Evolutionary conservation across 805 yeast genomes (phyloP).

Genomic region (Ogataea degrootiae): DNA sequence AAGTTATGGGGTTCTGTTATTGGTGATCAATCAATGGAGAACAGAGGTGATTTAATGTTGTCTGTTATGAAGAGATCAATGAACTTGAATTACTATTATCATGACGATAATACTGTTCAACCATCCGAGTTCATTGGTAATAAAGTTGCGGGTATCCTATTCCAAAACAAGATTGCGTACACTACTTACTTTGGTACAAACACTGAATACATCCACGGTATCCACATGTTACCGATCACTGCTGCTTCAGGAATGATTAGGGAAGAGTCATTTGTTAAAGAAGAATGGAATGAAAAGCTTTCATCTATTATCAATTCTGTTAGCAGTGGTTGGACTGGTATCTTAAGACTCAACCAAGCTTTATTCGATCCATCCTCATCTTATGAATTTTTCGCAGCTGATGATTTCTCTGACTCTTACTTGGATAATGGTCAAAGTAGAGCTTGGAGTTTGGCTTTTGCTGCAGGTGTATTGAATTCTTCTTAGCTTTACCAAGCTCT

Average conservation of each 20-base stretch:
- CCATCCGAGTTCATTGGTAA: conserved; percentile 54
- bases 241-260: conserved; percentile 62
- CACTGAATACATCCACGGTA: conserved; percentile 72
- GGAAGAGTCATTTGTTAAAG: conserved; percentile 45
- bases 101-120: conserved; percentile 49
- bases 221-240: conserved; percentile 72
- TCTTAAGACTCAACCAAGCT: conserved; percentile 70
- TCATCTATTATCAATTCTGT: conserved; percentile 40
- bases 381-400: conserved; percentile 55
- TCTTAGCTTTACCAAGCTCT: conserved; percentile 22
- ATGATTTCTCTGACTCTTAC: conserved; percentile 24
- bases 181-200: conserved; percentile 73
- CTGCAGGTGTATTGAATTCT: conserved; percentile 42
- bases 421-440: conserved; percentile 83
- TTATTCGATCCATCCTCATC: conserved; percentile 62
- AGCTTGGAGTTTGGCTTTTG: conserved; percentile 80
- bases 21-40: conserved; percentile 47
- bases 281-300: conserved; percentile 60
- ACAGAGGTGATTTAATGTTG: conserved; percentile 54
- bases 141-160: conserved; percentile 68
- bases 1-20: conserved; percentile 59
- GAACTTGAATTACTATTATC: conserved; percentile 50
- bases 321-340: conserved; percentile 68
- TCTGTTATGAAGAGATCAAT: conserved; percentile 53
- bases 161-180: conserved; percentile 69